Percentiles rank a stretch among this genome's conserved stretches.
Evolutionary conservation across 2,329 filamentous ascomycete species (phyloP).

Genomic region (Diplodia scrobiculata): DNA sequence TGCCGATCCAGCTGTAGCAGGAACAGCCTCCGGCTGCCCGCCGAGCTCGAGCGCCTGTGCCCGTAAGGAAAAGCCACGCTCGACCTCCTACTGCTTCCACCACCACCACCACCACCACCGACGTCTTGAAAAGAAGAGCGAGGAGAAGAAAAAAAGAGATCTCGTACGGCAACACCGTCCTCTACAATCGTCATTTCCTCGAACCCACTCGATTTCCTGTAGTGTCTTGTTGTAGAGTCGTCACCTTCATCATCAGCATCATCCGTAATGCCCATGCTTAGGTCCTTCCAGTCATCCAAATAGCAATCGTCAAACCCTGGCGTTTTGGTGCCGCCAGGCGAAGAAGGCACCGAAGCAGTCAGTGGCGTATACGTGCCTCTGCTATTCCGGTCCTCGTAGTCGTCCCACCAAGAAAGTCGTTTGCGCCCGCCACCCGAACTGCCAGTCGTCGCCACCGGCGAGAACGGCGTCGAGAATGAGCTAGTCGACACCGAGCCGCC

Average conservation of each 20-base stretch:
- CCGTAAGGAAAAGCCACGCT: slow-evolving; percentile 14
- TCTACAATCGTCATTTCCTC: slow-evolving; percentile 26
- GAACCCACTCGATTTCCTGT: slow-evolving; percentile 20
- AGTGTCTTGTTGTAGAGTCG: slow-evolving; percentile 8
- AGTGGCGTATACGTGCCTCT: slow-evolving; percentile 17
- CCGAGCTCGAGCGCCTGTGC: slow-evolving; percentile 24
- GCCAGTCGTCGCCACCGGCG: slow-evolving; percentile 1
- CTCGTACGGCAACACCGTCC: slow-evolving; percentile 19
- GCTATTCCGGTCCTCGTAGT: slow-evolving; percentile 20
- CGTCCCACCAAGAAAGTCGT: slow-evolving; percentile 29
- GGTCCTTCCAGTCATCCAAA: slow-evolving; percentile 20
- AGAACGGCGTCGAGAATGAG: slow-evolving; percentile 17
- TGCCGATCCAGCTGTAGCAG: slow-evolving; percentile 20
- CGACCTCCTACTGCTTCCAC: background rate
- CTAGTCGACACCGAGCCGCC: background rate
- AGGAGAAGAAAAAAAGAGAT: slow-evolving; percentile 13
- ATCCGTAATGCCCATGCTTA: slow-evolving; percentile 8
- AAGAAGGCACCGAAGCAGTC: slow-evolving; percentile 18
- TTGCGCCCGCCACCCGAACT: slow-evolving; percentile 25
- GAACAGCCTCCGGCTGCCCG: background rate
- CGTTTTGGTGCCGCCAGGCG: slow-evolving; percentile 3
- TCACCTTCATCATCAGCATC: slow-evolving; percentile 21
- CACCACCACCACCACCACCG: background rate
- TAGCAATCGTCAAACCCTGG: slow-evolving; percentile 17
- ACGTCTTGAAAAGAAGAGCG: slow-evolving; percentile 18